Conservation (phyloP, 1,284 basidiomycete species). For the Cutaneotrichosporon arboriforme region DNA sequence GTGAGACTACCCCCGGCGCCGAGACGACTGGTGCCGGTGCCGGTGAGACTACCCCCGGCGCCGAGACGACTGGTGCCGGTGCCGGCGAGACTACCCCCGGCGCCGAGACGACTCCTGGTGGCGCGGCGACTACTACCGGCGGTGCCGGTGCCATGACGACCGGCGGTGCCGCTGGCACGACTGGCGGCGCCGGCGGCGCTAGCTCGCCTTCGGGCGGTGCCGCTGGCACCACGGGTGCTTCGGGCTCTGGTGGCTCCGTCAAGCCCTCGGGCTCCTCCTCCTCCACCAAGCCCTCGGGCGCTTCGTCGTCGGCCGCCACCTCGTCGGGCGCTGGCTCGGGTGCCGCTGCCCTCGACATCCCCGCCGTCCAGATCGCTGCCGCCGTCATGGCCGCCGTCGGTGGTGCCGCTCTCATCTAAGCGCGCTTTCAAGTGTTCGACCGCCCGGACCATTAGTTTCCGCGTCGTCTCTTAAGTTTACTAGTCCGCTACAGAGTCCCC, state of each 20-base stretch:
- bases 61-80: not conserved
- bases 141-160: not conserved
- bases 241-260: not conserved
- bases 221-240: not conserved
- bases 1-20: not conserved
- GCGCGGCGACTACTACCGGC: not conserved
- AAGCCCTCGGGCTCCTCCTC: not conserved
- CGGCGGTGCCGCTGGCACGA: not conserved
- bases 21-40: not conserved
- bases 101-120: not conserved
- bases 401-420: conserved; percentile 7
- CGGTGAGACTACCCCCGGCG: not conserved
- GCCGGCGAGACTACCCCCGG: not conserved
- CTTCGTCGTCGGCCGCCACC: not conserved
- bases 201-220: not conserved
- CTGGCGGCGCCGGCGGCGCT: not conserved
- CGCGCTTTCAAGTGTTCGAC: not conserved
- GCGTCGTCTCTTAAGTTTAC: conserved; percentile 1
- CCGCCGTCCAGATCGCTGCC: not conserved
- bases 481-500: not conserved
- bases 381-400: conserved; percentile 1
- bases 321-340: not conserved
- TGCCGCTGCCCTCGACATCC: not conserved
- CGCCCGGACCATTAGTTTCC: not conserved
- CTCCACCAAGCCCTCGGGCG: not conserved